A percentile compares a stretch with the other conserved stretches of the same genome.
These are phyloP conservation scores for Thelonectria olida DNA, from an alignment of 2,329 filamentous ascomycete genomes.

Conservation along the genomic window DNA sequence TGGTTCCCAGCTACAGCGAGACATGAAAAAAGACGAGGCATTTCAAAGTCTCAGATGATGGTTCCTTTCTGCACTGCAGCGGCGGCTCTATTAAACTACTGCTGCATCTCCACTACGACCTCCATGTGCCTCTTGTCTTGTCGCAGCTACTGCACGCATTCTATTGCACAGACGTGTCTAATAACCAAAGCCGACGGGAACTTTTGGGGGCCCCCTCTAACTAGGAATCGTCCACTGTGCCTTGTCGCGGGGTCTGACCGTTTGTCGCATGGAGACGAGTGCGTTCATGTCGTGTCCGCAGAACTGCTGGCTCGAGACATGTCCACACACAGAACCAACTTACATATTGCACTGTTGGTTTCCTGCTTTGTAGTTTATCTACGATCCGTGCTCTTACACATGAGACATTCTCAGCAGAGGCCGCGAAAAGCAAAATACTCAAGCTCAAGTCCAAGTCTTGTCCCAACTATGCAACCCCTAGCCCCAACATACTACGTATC, in stretches of 20 bases:
- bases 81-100: too few relatives aligned
- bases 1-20: conserved; percentile 12
- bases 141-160: neutral
- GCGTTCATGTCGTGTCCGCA: too few relatives aligned
- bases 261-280: too few relatives aligned
- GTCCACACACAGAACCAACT: neutral
- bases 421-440: neutral
- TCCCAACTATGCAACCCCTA: neutral
- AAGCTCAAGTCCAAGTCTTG: neutral
- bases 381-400: neutral
- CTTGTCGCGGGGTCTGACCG: too few relatives aligned
- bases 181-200: too few relatives aligned
- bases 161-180: neutral
- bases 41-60: too few relatives aligned
- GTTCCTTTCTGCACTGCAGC: too few relatives aligned
- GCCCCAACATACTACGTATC: too few relatives aligned
- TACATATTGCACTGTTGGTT: neutral
- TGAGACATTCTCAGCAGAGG: neutral
- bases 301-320: too few relatives aligned
- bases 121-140: conserved; percentile 1
- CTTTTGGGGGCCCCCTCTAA: too few relatives aligned
- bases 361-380: too few relatives aligned
- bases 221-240: too few relatives aligned
- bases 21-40: neutral
- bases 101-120: neutral